Percentiles rank a stretch among this genome's conserved stretches.
Evolutionary conservation across 1,284 basidiomycete species (phyloP).

Genomic region (Pisolithus thermaeus): DNA sequence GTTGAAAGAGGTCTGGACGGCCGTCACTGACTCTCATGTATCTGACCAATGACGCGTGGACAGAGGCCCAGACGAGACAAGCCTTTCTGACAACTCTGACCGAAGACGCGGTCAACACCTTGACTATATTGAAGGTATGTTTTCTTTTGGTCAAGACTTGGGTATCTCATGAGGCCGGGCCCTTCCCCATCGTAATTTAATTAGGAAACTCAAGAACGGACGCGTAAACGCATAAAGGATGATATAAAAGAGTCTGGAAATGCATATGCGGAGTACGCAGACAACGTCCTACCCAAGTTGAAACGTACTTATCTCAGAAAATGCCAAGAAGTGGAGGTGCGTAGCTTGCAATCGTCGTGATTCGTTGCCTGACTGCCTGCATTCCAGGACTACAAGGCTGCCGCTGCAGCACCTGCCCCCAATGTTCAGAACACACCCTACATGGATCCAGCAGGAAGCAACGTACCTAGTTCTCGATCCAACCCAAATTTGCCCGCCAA

Average conservation of each 20-base stretch:
- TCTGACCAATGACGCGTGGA: background rate
- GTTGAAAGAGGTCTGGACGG: slow-evolving; percentile 61
- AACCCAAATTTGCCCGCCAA: slow-evolving; percentile 29
- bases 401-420: slow-evolving; percentile 34
- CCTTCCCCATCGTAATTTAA: background rate
- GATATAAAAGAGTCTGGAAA: slow-evolving; percentile 72
- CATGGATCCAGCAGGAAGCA: slow-evolving; percentile 11
- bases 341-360: slow-evolving; percentile 8
- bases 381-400: slow-evolving; percentile 56
- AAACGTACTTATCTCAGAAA: slow-evolving; percentile 76
- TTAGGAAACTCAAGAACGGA: slow-evolving; percentile 83
- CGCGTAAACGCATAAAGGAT: slow-evolving; percentile 83
- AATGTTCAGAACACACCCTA: slow-evolving; percentile 13
- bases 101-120: slow-evolving; percentile 66
- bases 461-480: slow-evolving; percentile 31
- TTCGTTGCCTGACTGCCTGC: slow-evolving; percentile 3
- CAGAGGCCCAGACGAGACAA: slow-evolving; percentile 77
- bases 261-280: slow-evolving; percentile 75
- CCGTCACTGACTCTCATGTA: background rate
- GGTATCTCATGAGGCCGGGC: slow-evolving; percentile 5
- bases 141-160: background rate
- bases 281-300: slow-evolving; percentile 68
- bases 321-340: slow-evolving; percentile 77
- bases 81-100: slow-evolving; percentile 69
- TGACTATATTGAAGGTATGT: slow-evolving; percentile 62